Evolutionary conservation across 1,284 basidiomycete species (phyloP).

Genomic region (Porogramme epimiltina): DNA sequence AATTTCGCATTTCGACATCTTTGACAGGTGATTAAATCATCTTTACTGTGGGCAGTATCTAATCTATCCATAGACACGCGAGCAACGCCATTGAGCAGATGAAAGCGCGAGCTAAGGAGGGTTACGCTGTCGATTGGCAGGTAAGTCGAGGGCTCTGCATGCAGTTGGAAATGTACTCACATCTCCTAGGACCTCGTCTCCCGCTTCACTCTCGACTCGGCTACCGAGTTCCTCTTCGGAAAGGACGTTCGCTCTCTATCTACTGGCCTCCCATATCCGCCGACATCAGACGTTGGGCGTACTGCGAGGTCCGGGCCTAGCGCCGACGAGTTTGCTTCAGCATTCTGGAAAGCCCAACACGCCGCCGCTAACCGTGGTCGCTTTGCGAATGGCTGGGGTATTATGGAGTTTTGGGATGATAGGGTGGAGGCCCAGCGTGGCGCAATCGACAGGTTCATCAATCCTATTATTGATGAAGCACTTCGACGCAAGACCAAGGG

Average conservation of each 20-base stretch:
- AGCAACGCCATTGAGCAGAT: slow-evolving; percentile 32
- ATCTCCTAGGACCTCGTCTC: slow-evolving; percentile 32
- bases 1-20: slow-evolving; percentile 52
- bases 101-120: slow-evolving; percentile 39
- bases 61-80: slow-evolving; percentile 24
- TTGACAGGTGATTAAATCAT: slow-evolving; percentile 31
- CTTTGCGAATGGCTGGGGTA: slow-evolving; percentile 44
- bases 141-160: slow-evolving; percentile 26
- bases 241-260: slow-evolving; percentile 35
- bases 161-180: background rate
- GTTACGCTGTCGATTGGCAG: slow-evolving; percentile 54
- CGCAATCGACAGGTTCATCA: slow-evolving; percentile 49
- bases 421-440: slow-evolving; percentile 45
- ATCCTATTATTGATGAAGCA: slow-evolving; percentile 51
- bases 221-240: slow-evolving; percentile 43
- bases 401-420: slow-evolving; percentile 51
- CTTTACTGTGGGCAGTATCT: background rate
- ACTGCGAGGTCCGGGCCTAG: slow-evolving; percentile 18
- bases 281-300: slow-evolving; percentile 14
- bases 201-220: slow-evolving; percentile 41
- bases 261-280: slow-evolving; percentile 30
- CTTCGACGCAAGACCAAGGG: slow-evolving; percentile 39
- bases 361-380: slow-evolving; percentile 39
- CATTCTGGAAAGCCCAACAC: slow-evolving; percentile 37
- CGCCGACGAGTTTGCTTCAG: slow-evolving; percentile 30